Evolutionary conservation across 2,329 filamentous ascomycete species (phyloP).

Genomic region (Aspergillus unguis): DNA sequence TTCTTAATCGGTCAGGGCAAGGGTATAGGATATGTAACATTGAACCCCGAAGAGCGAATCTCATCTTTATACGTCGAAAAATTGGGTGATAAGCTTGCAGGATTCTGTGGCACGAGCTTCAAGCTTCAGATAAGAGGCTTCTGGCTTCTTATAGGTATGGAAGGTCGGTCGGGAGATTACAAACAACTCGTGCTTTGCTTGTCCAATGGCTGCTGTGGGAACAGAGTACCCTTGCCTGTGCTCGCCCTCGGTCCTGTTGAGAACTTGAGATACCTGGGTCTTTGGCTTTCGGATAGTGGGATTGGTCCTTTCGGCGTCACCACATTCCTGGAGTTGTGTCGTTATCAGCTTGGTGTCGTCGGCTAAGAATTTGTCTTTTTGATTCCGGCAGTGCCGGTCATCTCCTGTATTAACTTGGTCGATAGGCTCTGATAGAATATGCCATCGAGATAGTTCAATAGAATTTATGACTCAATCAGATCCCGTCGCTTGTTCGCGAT

Average conservation of each 20-base stretch:
- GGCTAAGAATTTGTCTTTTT: not conserved
- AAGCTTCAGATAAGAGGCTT: not conserved
- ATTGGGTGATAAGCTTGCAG: slow-evolving; percentile 9
- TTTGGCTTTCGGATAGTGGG: not conserved
- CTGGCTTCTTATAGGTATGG: not conserved
- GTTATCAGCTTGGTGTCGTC: slow-evolving; percentile 1
- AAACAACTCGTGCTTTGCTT: not conserved
- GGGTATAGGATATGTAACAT: not conserved
- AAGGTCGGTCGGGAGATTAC: not conserved
- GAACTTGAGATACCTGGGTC: not conserved
- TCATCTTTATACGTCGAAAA: not conserved
- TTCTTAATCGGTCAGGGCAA: not conserved
- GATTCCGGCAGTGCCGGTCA: no score
- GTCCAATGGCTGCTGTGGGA: not conserved
- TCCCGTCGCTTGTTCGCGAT: no score
- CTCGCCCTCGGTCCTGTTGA: not conserved
- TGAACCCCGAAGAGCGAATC: not conserved
- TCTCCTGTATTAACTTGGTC: no score
- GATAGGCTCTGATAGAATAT: no score
- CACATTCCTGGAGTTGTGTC: slow-evolving; percentile 8
- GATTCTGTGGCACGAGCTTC: not conserved
- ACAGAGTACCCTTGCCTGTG: not conserved
- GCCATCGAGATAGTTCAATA: no score
- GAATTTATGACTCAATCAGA: no score
- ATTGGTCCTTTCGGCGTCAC: not conserved